These are phyloP conservation scores for Aspergillus bridgeri DNA, from an alignment of 495 filamentous ascomycete genomes.

Conservation along the genomic window DNA sequence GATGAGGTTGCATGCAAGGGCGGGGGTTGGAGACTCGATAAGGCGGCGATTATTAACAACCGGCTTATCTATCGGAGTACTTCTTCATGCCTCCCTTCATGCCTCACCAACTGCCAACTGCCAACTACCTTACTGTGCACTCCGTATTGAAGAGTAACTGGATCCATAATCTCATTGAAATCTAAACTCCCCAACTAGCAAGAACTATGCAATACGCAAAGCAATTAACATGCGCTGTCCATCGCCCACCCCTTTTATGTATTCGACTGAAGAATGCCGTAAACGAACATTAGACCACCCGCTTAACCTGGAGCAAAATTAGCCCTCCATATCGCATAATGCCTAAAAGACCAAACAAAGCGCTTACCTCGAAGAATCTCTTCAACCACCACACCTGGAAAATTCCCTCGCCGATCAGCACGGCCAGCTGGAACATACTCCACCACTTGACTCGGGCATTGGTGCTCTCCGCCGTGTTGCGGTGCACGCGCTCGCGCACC, in stretches of 20 bases:
- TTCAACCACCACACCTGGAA: constrained; percentile 99
- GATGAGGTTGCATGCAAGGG: background rate
- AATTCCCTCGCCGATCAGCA: constrained; percentile 85
- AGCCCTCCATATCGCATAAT: background rate
- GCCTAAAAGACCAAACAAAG: background rate
- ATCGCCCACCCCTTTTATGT: background rate
- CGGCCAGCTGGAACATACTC: constrained; percentile 92
- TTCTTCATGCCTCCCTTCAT: no score
- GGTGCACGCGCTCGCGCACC: constrained; percentile 87
- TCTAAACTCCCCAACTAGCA: background rate
- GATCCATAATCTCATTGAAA: background rate
- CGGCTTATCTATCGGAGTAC: no score
- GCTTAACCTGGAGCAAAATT: constrained; percentile 35
- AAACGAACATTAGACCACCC: constrained; percentile 35
- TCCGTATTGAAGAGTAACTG: no score
- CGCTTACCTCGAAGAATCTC: constrained; percentile 89
- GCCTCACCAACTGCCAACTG: no score
- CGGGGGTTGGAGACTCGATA: background rate
- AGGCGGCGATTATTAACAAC: no score
- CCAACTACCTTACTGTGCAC: no score
- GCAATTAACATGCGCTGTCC: background rate
- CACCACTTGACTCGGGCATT: constrained; percentile 98
- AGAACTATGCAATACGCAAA: background rate
- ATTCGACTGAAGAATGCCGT: background rate
- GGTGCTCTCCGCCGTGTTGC: constrained; percentile 98